Base-by-base conservation (phyloP, 805 yeast species). In the Saturnispora besseyi region DNA sequence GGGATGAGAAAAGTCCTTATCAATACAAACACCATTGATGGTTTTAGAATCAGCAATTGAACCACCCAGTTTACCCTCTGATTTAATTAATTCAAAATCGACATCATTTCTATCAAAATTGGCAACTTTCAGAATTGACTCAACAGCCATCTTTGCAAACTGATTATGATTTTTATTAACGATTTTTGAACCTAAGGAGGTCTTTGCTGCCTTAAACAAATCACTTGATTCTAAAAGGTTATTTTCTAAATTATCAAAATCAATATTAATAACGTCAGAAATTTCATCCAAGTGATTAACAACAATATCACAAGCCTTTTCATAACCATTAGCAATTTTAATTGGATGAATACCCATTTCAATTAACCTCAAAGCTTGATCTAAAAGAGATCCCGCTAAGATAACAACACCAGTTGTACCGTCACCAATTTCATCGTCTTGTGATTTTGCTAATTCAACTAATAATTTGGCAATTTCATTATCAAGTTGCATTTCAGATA, bases 351-450 rank as follows among this genome's bases (percentile, higher is more conserved):
- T 90, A 51, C 98, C 98, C 71, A 87, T 88, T 62, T 93, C 97
- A 57, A 93, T 90, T 55, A 93, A 78, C 63, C 89, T 97, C 50
- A 85, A 69, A 3, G 99, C 97, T 70, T 93, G 96, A 66, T 91
- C 97, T 52, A 93, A 74, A 55, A 93, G 73, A 2, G 98, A 95
- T 57, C 96, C 86, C 1, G 99, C 98, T 47, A 93, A 73, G 2
- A 93, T 98, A 48, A 93, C 98, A 29, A 93, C 99, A 63, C 98
- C 98, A 5, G 99, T 93, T 29, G 99, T 93, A 63, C 99, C 99
- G 66, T 91, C 99, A 50, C 99, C 99, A 64, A 91, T 88, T 70
- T 91, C 98, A 65, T 93, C 96, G 67, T 91, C 99, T 73, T 91
- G 99, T 28, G 96, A 87, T 66, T 79, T 86, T 30, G 96, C 85